These are phyloP conservation scores for Hypomontagnella submonticulosa DNA, from an alignment of 495 filamentous ascomycete species.

Conservation along the genomic window DNA sequence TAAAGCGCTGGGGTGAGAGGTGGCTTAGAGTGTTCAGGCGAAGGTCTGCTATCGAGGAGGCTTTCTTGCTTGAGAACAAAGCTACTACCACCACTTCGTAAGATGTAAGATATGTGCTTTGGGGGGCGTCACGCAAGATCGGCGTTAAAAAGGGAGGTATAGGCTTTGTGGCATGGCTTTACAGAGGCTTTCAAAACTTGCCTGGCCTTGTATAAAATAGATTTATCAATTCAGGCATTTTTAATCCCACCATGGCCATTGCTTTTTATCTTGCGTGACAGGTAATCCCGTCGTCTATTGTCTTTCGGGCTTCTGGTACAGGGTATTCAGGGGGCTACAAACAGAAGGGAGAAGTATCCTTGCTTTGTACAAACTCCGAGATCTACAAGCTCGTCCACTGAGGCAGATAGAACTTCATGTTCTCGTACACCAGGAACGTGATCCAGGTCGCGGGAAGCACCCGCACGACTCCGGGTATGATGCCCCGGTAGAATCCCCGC, in stretches of 20 bases:
- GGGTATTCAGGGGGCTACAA: neutral
- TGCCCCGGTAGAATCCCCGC: slow-evolving; percentile 90
- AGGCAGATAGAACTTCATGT: slow-evolving; percentile 77
- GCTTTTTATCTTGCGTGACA: neutral
- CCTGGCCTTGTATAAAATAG: slow-evolving; percentile 28
- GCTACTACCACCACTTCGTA: slow-evolving; percentile 8
- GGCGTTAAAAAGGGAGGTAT: slow-evolving; percentile 21
- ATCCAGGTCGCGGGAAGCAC: slow-evolving; percentile 96
- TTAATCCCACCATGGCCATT: too few relatives aligned
- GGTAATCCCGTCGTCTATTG: neutral
- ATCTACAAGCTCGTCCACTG: slow-evolving; percentile 40
- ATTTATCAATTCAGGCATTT: slow-evolving; percentile 9
- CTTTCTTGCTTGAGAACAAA: slow-evolving; percentile 60
- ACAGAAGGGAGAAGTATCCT: neutral
- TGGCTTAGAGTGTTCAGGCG: slow-evolving; percentile 89
- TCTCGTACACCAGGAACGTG: slow-evolving; percentile 98
- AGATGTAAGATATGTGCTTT: slow-evolving; percentile 24
- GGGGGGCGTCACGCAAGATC: neutral
- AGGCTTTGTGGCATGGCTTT: slow-evolving; percentile 3
- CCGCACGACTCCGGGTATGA: slow-evolving; percentile 86
- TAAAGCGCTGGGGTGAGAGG: slow-evolving; percentile 82
- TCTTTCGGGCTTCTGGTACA: too few relatives aligned
- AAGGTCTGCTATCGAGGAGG: slow-evolving; percentile 85
- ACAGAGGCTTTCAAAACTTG: neutral
- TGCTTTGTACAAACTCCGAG: neutral